Percentiles rank a stretch among this genome's conserved stretches.
Conservation (phyloP, 768 basidiomycete species). For the Fomitopsis serialis region DNA sequence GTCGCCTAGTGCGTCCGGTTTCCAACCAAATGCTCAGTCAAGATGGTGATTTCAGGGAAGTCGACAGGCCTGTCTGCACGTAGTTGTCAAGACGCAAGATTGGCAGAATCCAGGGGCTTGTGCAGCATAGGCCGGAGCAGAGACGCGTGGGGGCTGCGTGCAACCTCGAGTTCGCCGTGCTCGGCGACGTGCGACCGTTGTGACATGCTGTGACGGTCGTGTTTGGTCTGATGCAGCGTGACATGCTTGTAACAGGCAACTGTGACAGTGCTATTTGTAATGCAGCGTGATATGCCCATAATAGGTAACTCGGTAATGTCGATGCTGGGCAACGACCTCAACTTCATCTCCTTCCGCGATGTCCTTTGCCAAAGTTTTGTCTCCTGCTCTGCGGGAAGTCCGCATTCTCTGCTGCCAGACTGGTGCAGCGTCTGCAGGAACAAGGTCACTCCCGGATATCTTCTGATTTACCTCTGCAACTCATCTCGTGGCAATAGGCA, state of each 20-base stretch:
- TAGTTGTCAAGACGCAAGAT: neutral
- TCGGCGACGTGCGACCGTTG: neutral
- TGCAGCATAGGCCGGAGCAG: neutral
- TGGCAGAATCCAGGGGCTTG: neutral
- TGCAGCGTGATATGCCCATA: too few relatives aligned
- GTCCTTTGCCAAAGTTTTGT: conserved; percentile 65
- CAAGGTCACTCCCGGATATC: conserved; percentile 43
- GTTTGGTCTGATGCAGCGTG: too few relatives aligned
- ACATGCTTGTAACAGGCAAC: too few relatives aligned
- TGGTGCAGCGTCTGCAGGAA: conserved; percentile 70
- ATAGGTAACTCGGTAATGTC: too few relatives aligned
- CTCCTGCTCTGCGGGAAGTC: conserved; percentile 75
- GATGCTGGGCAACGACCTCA: neutral
- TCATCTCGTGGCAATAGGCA: conserved; percentile 40
- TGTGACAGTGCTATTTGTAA: too few relatives aligned
- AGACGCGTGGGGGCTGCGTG: neutral
- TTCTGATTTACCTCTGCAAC: neutral
- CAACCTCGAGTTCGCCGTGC: neutral
- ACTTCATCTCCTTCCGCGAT: conserved; percentile 11
- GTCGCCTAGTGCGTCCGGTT: neutral
- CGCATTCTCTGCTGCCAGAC: conserved; percentile 79
- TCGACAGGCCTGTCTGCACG: neutral
- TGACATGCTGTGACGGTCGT: too few relatives aligned
- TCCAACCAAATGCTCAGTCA: neutral
- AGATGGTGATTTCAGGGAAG: neutral